phyloP scores from a whole-genome alignment of 257 asterid species.

The Sherardia arvensis region DNA sequence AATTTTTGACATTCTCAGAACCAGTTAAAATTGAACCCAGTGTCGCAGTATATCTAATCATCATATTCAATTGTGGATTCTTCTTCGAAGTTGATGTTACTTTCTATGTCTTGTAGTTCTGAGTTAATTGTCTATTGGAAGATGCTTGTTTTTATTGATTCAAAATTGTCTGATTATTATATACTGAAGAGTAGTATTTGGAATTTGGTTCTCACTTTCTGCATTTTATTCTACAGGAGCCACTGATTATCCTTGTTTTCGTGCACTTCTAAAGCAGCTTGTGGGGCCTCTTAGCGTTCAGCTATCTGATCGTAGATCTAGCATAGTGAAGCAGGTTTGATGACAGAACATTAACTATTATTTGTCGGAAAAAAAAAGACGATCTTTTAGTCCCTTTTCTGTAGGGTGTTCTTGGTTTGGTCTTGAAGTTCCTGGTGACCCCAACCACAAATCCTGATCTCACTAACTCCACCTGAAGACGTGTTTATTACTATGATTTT shows the following conservation, averaged over 20 bases:
- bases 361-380: background rate
- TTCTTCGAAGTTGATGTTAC: background rate
- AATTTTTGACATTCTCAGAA: background rate
- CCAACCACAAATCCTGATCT: too few relatives aligned
- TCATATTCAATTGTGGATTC: background rate
- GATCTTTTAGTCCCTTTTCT: background rate
- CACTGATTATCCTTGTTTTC: slow-evolving; percentile 74
- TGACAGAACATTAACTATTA: background rate
- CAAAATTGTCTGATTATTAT: background rate
- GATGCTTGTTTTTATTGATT: too few relatives aligned
- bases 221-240: slow-evolving; percentile 55
- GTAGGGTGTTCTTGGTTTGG: background rate
- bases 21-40: too few relatives aligned
- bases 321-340: slow-evolving; percentile 92
- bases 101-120: background rate
- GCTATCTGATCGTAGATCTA: slow-evolving; percentile 93
- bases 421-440: too few relatives aligned
- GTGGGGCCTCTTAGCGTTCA: slow-evolving; percentile 84
- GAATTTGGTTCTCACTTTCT: background rate
- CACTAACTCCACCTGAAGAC: too few relatives aligned
- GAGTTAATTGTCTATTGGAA: background rate
- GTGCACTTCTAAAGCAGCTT: slow-evolving; percentile 91
- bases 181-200: too few relatives aligned
- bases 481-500: background rate
- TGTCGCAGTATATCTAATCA: background rate